Base-by-base conservation (phyloP, 2,329 filamentous ascomycete species). In the Cladosporium sp. region DNA sequence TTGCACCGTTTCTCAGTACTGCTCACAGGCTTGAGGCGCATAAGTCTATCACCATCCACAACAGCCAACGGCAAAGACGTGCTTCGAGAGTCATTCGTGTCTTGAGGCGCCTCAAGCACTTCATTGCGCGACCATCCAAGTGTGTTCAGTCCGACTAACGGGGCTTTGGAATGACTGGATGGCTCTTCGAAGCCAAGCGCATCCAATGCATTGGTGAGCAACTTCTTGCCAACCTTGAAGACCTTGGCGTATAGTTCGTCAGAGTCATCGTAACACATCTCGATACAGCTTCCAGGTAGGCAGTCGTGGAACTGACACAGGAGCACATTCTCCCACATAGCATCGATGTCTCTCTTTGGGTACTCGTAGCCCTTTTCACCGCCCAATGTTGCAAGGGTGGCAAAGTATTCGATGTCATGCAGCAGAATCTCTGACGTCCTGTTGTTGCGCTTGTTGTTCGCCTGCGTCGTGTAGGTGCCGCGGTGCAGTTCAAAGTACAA, bases 231-330 rank as follows among this genome's bases (percentile, higher is more conserved):
- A 1, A 84, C 91, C 63, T 86, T 78, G 70, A 96, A 96, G 2
- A 96, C 84, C 64, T 90, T 80, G 2, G 83, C 88, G 70, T 99
- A 99, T 6, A 96, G 80, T 72, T 91, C 83, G 70, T 96, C 89
- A 3, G 92, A 96, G 70, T 99, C 94, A 71, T 96, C 90, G 67
- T 97, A 97, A 73, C 91, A 96, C 91, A 97, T 97, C 73, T 95
- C 92, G 66, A 99, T 97, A 34, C 86, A 90, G 70, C 91, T 97
- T 57, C 94, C 94, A 0, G 94, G 94, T 52, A 99, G 80, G 71
- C 94, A 97, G 71, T 99, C 94, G 64, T 99, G 94, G 80, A 99
- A 99, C 68, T 99, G 94, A 64, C 93, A 97, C 24, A 97, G 83
- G 22, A 97, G 80, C 3, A 93, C 88, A 56, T 83, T 82, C 77